These are phyloP conservation scores for Omphalea diandra DNA, from an alignment of 441 rosid species.

Conservation along the genomic window DNA sequence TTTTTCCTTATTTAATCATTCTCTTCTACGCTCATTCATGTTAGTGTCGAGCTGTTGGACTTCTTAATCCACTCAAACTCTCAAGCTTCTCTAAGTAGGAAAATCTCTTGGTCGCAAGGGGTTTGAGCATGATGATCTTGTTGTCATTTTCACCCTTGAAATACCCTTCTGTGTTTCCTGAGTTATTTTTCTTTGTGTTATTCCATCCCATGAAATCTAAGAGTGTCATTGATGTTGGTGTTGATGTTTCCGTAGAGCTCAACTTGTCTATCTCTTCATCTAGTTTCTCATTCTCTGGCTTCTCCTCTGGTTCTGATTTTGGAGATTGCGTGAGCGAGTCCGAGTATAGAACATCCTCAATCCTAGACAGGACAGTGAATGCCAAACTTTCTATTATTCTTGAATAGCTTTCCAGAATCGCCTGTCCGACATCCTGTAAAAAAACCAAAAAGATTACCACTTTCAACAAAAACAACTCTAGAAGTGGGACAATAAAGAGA, in stretches of 20 bases:
- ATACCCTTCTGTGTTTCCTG: slow-evolving; percentile 21
- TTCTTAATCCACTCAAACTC: slow-evolving; percentile 54
- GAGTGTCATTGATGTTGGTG: slow-evolving; percentile 53
- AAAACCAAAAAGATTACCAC: background rate
- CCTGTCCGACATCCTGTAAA: slow-evolving; percentile 90
- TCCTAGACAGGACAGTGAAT: slow-evolving; percentile 67
- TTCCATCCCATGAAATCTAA: slow-evolving; percentile 86
- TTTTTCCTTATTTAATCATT: slow-evolving; percentile 7
- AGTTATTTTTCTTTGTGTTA: slow-evolving; percentile 19
- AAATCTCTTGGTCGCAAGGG: slow-evolving; percentile 32
- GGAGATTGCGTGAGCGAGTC: slow-evolving; percentile 30
- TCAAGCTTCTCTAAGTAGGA: slow-evolving; percentile 66
- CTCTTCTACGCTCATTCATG: slow-evolving; percentile 7
- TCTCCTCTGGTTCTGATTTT: slow-evolving; percentile 24
- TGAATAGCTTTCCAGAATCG: slow-evolving; percentile 88
- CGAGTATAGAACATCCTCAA: slow-evolving; percentile 80
- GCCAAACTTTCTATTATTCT: slow-evolving; percentile 94
- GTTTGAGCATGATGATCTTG: slow-evolving; percentile 32
- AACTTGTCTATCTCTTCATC: slow-evolving; percentile 42
- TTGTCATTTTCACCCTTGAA: slow-evolving; percentile 38
- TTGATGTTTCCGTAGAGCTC: slow-evolving; percentile 35
- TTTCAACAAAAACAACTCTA: background rate
- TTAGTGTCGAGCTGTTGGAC: slow-evolving; percentile 55
- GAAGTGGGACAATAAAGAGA: background rate
- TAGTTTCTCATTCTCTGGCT: slow-evolving; percentile 34